A percentile compares a stretch with the other conserved stretches of the same genome.
phyloP scores from a whole-genome alignment of 176 grass and related monocot species.

The Oryza meridionalis region DNA sequence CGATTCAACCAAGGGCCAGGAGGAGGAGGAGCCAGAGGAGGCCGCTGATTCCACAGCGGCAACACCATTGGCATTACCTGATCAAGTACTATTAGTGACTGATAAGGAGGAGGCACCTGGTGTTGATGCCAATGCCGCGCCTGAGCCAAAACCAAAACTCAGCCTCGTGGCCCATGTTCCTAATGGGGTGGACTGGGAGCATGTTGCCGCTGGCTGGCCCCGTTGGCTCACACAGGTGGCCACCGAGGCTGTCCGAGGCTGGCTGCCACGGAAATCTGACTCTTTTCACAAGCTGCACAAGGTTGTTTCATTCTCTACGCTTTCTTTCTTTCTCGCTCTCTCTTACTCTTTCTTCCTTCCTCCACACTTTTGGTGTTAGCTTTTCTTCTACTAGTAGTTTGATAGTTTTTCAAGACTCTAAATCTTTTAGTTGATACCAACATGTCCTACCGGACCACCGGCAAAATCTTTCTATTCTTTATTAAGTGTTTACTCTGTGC shows the following conservation, averaged over 20 bases:
- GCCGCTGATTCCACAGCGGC: not conserved
- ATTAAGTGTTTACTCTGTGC: not conserved
- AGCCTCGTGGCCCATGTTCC: constrained; percentile 21
- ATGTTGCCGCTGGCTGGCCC: constrained; percentile 60
- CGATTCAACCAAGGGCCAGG: no score
- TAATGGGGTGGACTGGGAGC: constrained; percentile 40
- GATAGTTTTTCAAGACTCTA: no score
- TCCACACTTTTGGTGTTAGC: no score
- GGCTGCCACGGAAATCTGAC: constrained; percentile 59
- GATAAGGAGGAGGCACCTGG: no score
- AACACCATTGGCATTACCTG: not conserved
- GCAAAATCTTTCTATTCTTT: no score
- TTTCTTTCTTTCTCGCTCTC: not conserved
- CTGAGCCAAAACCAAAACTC: not conserved
- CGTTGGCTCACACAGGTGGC: constrained; percentile 57
- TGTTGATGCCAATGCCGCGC: not conserved
- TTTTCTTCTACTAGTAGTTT: not conserved
- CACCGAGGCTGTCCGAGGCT: constrained; percentile 54
- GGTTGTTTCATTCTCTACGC: constrained; percentile 28
- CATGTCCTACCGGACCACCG: not conserved
- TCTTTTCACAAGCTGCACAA: constrained; percentile 72
- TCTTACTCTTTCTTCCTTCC: no score
- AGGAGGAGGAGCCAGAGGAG: constrained; percentile 17
- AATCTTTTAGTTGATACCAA: not conserved
- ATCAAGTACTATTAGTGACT: not conserved